Evolutionary conservation across 495 filamentous ascomycete species (phyloP).

Genomic region (Xylaria sp.): DNA sequence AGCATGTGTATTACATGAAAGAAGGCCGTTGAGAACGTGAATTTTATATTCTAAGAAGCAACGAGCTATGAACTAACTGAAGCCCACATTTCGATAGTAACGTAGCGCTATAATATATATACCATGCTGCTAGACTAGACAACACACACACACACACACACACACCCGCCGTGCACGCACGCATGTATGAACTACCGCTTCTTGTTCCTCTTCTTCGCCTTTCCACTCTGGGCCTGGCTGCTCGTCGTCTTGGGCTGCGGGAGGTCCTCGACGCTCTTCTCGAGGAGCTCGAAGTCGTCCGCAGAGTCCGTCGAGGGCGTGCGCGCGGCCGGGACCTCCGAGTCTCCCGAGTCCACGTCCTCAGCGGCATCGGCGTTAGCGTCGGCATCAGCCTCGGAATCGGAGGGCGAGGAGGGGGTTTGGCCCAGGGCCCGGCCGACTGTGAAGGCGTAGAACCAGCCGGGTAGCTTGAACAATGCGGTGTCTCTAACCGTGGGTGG

Average conservation of each 20-base stretch:
- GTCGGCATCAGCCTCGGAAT: constrained; percentile 44
- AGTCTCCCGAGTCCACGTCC: constrained; percentile 44
- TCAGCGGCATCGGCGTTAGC: too few relatives aligned
- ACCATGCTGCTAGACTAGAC: neutral
- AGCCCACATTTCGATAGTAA: neutral
- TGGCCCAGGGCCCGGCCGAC: constrained; percentile 60
- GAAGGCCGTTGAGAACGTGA: neutral
- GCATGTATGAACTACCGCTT: constrained; percentile 47
- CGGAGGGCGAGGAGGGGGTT: constrained; percentile 42
- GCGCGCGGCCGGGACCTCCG: constrained; percentile 41
- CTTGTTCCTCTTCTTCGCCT: constrained; percentile 53
- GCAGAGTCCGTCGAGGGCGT: constrained; percentile 57
- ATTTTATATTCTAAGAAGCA: constrained; percentile 1
- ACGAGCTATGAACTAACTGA: neutral
- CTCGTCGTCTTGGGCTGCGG: constrained; percentile 46
- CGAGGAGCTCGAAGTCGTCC: constrained; percentile 64
- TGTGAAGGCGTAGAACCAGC: constrained; percentile 67
- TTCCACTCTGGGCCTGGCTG: constrained; percentile 41
- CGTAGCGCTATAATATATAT: neutral
- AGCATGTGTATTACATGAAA: too few relatives aligned
- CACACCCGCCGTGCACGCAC: neutral
- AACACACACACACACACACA: neutral
- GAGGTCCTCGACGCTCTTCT: constrained; percentile 55
- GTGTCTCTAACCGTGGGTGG: constrained; percentile 73
- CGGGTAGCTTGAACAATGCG: constrained; percentile 69